Conservation (phyloP, 495 filamentous ascomycete genomes). For the Aspergillus conjunctus region DNA sequence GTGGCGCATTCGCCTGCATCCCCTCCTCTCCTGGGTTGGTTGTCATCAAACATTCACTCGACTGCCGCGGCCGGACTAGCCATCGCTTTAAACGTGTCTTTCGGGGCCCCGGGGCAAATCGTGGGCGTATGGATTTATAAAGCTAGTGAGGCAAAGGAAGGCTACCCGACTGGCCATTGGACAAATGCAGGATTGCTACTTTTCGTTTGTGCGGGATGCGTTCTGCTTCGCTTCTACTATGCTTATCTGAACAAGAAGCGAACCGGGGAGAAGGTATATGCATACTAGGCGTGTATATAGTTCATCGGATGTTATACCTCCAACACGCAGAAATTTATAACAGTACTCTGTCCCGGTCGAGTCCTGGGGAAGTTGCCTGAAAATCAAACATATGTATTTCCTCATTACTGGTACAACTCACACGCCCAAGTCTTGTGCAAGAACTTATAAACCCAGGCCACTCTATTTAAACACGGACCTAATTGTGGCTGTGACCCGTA, state of each 20-base stretch:
- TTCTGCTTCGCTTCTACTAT: conserved; percentile 39
- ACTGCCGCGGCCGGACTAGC: conserved; percentile 65
- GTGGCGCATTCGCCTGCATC: conserved; percentile 58
- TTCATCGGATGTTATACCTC: not conserved
- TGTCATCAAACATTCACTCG: conserved; percentile 64
- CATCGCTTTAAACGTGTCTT: conserved; percentile 66
- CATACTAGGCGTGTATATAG: not conserved
- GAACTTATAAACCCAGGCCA: too few relatives aligned
- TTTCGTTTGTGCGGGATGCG: conserved; percentile 34
- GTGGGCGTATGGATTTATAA: conserved; percentile 75
- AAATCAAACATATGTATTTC: not conserved
- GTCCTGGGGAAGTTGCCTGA: not conserved
- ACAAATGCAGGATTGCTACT: conserved; percentile 51
- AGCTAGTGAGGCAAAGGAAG: conserved; percentile 54
- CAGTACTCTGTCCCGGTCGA: not conserved
- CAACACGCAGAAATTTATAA: not conserved
- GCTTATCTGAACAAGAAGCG: conserved; percentile 35
- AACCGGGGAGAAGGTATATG: not conserved
- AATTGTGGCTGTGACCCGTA: too few relatives aligned
- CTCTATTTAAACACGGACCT: too few relatives aligned
- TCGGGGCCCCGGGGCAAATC: conserved; percentile 70
- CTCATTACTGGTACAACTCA: not conserved
- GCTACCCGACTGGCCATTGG: conserved; percentile 68
- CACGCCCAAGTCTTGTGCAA: too few relatives aligned
- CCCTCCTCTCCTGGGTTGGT: conserved; percentile 69